Percentiles rank a stretch among this genome's conserved stretches.
phyloP scores from a whole-genome alignment of 2,329 filamentous ascomycete genomes.

The Apiospora malaysiana region DNA sequence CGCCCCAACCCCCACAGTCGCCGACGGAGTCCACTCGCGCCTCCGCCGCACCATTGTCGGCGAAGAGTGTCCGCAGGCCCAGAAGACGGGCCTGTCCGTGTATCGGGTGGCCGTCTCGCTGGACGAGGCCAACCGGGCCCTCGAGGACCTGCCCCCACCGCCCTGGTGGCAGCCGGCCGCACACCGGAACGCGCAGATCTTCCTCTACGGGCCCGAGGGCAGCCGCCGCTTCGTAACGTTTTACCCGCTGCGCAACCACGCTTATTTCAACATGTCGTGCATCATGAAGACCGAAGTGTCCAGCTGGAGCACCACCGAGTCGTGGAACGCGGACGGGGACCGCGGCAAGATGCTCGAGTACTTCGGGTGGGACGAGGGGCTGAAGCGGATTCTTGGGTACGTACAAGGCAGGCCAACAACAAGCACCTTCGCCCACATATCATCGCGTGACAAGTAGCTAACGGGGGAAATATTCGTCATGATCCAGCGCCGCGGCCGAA shows the following conservation, averaged over 20 bases:
- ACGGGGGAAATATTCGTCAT: slow-evolving; percentile 28
- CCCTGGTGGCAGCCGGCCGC: not conserved
- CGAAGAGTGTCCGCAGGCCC: not conserved
- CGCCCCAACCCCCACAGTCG: slow-evolving; percentile 23
- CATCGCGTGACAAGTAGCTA: slow-evolving; percentile 49
- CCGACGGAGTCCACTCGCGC: slow-evolving; percentile 22
- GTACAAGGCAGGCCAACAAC: not conserved
- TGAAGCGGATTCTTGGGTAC: slow-evolving; percentile 4
- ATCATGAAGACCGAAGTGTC: not conserved
- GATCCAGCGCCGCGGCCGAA: not conserved
- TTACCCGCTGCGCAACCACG: slow-evolving; percentile 7
- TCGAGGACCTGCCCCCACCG: slow-evolving; percentile 21
- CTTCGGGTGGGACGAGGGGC: not conserved
- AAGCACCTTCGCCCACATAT: no score
- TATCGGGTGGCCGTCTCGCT: slow-evolving; percentile 29
- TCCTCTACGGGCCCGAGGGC: not conserved
- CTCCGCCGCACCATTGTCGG: slow-evolving; percentile 13
- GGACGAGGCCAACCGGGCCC: slow-evolving; percentile 26
- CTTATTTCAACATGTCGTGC: slow-evolving; percentile 6
- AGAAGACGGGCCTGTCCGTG: slow-evolving; percentile 29
- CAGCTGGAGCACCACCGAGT: not conserved
- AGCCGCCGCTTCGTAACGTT: not conserved
- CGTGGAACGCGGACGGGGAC: not conserved
- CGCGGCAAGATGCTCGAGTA: slow-evolving; percentile 10
- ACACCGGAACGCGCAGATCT: not conserved